These are phyloP conservation scores for Suillus luteus DNA, from an alignment of 768 basidiomycete species.

Conservation along the genomic window DNA sequence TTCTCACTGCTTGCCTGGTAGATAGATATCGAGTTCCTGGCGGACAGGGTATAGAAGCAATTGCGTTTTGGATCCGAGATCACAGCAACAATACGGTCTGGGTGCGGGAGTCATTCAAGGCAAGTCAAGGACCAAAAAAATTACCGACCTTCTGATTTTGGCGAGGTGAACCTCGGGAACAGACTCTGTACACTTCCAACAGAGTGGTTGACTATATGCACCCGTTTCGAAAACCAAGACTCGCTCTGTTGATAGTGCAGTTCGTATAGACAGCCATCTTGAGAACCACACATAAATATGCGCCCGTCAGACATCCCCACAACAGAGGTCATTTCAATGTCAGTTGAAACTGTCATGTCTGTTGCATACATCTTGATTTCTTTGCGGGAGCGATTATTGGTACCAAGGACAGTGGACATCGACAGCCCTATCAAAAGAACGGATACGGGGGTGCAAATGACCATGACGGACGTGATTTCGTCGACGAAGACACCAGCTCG, in stretches of 20 bases:
- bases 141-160: slow-evolving; percentile 64
- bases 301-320: slow-evolving; percentile 78
- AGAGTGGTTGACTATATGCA: slow-evolving; percentile 86
- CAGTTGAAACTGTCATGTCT: slow-evolving; percentile 75
- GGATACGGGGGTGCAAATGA: slow-evolving; percentile 85
- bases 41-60: slow-evolving; percentile 77
- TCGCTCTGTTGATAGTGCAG: slow-evolving; percentile 88
- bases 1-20: slow-evolving; percentile 68
- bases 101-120: slow-evolving; percentile 14
- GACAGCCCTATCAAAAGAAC: slow-evolving; percentile 86
- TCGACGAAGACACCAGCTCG: slow-evolving; percentile 89
- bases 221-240: slow-evolving; percentile 89
- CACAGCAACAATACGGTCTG: slow-evolving; percentile 73
- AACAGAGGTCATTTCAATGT: slow-evolving; percentile 86
- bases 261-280: slow-evolving; percentile 90
- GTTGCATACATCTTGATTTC: slow-evolving; percentile 91
- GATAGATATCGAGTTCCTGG: slow-evolving; percentile 63
- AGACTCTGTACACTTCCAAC: slow-evolving; percentile 77
- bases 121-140: neutral
- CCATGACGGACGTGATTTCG: slow-evolving; percentile 84
- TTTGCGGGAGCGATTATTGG: slow-evolving; percentile 47
- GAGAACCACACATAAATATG: slow-evolving; percentile 86
- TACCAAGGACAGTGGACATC: slow-evolving; percentile 41
- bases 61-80: slow-evolving; percentile 68
- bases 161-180: slow-evolving; percentile 70